phyloP scores from a whole-genome alignment of 2,329 filamentous ascomycete species.

The Fusarium clavum region DNA sequence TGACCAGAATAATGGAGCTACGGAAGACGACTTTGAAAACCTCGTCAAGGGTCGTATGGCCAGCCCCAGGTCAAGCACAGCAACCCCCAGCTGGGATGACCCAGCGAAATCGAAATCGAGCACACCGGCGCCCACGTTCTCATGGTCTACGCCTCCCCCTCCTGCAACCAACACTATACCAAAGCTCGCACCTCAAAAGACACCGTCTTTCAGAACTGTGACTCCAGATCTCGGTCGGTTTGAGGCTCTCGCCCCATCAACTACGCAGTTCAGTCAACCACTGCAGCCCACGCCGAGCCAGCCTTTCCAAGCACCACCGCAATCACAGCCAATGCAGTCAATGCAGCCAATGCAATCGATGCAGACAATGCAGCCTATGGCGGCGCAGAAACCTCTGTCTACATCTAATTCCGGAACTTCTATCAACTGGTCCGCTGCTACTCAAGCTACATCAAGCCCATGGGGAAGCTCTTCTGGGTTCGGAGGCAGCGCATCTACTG shows the following conservation, averaged over 20 bases:
- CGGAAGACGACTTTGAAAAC: constrained; percentile 83
- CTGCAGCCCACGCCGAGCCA: constrained; percentile 58
- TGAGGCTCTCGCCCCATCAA: constrained; percentile 66
- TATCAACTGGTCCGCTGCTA: constrained; percentile 63
- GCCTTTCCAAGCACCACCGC: constrained; percentile 45
- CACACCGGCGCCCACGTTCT: constrained; percentile 64
- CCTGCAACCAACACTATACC: constrained; percentile 53
- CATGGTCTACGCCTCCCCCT: constrained; percentile 72
- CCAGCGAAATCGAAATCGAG: constrained; percentile 51
- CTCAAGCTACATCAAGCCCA: constrained; percentile 59
- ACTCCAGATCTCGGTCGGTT: constrained; percentile 69
- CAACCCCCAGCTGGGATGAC: constrained; percentile 63
- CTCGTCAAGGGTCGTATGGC: constrained; percentile 79
- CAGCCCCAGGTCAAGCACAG: constrained; percentile 55
- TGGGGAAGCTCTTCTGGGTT: constrained; percentile 59
- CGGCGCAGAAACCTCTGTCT: constrained; percentile 32
- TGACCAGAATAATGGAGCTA: constrained; percentile 63
- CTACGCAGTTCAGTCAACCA: constrained; percentile 73
- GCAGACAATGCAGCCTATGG: constrained; percentile 38
- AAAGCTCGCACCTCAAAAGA: constrained; percentile 39
- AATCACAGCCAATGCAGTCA: constrained; percentile 19
- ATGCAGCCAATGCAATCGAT: constrained; percentile 35
- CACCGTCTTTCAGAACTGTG: constrained; percentile 64
- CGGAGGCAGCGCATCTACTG: constrained; percentile 35
- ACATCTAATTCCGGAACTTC: constrained; percentile 50